Evolutionary conservation across 345 rosid genomes (phyloP), one percentile per base, ranked within the genome.

Genomic region (Eucalyptus viminalis): DNA sequence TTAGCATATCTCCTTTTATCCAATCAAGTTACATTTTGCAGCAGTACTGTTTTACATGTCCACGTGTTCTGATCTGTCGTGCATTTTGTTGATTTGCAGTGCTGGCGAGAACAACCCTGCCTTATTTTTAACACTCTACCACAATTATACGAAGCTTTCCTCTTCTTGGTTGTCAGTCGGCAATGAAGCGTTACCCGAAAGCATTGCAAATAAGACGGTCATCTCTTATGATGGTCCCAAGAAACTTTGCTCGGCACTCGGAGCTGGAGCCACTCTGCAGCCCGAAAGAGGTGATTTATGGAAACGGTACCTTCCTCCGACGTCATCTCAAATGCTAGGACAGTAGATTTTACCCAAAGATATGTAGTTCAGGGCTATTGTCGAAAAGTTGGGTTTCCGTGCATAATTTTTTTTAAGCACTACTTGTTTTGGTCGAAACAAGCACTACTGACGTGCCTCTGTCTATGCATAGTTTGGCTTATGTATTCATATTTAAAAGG

Each of bases 141-240:
- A 90, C 90, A 80, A 72, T 50, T 90, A 91, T 67, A 44, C 87
- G 53, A 91, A 90, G 92, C 94, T 91, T 89, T 89, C 93, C 19
- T 60, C 90, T 86, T 89, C 92, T 13, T 93, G 93, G 94, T 91
- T 89, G 91, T 50, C 56, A 47, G 91, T 90, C 76, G 86, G 86
- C 87, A 62, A 90, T 24, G 65, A 87, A 8, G 45, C 83, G 9
- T 89, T 53, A 65, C 40, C 87, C 16, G 88, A 89, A 80, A 45
- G 53, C 49, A 80, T 24, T 8, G 49, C 60, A 22, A 47, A 47
- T 29, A 87, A 88, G 76, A 54, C 13, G 60, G 62, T 85, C 27
- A n/a, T 88, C 45, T 86, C 34, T n/a, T 92, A 92, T 60, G 92
- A 92, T 90, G 92, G 93, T 17, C 93, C 93, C 67, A 44, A 62